Conservation (phyloP, 2,329 filamentous ascomycete species). For the Emergomyces orientalis region DNA sequence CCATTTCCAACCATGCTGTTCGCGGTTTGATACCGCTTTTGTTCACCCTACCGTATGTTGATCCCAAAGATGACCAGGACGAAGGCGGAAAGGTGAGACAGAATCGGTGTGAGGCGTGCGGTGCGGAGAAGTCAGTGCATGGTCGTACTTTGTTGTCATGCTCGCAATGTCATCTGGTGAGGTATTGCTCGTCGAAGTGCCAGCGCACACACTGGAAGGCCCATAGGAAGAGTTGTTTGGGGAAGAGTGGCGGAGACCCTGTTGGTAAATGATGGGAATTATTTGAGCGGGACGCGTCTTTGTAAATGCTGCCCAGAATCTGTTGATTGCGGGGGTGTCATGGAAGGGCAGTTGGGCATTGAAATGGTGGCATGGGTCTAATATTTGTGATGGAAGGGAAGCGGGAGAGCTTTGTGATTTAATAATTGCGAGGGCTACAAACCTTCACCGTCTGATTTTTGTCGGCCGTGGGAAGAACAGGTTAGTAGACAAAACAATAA, state of each 20-base stretch:
- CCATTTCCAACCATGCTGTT: slow-evolving; percentile 21
- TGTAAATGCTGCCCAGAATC: neutral
- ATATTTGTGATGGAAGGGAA: neutral
- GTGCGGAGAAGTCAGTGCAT: slow-evolving; percentile 12
- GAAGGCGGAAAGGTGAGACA: neutral
- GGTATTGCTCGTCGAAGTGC: slow-evolving; percentile 46
- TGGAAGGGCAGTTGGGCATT: neutral
- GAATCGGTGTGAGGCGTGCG: slow-evolving; percentile 13
- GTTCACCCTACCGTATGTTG: slow-evolving; percentile 24
- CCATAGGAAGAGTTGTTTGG: slow-evolving; percentile 32
- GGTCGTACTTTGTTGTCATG: slow-evolving; percentile 38
- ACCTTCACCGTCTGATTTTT: too few species aligned
- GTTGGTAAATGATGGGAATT: neutral
- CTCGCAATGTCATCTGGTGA: slow-evolving; percentile 35
- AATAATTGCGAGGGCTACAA: too few species aligned
- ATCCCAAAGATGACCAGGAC: slow-evolving; percentile 8
- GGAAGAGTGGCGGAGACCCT: neutral
- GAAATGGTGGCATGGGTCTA: neutral
- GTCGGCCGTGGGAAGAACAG: too few species aligned
- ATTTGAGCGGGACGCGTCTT: neutral
- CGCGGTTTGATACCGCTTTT: slow-evolving; percentile 26
- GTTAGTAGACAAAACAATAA: too few species aligned
- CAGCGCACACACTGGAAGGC: slow-evolving; percentile 48
- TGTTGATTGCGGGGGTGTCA: neutral
- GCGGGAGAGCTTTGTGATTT: neutral